A percentile compares a stretch with the other conserved stretches of the same genome.
Conservation (phyloP, 495 filamentous ascomycete species). For the Emericellopsis terricola region DNA sequence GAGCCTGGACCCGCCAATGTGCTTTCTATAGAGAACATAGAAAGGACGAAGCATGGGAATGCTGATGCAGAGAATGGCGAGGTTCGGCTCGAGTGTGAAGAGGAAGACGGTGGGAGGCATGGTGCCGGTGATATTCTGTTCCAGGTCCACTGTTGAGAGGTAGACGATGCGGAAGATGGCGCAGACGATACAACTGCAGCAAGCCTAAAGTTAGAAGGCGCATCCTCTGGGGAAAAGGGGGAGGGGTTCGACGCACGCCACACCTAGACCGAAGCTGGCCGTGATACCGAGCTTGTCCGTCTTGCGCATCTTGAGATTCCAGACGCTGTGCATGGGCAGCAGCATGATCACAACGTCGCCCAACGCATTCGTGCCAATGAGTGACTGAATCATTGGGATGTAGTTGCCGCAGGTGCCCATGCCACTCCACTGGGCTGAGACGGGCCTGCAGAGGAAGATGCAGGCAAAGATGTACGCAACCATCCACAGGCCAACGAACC, state of each 20-base stretch:
- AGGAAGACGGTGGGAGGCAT: constrained; percentile 7
- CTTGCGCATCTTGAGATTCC: constrained; percentile 23
- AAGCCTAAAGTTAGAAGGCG: neutral
- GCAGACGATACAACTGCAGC: neutral
- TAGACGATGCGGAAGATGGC: constrained; percentile 7
- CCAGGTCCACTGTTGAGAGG: constrained; percentile 5
- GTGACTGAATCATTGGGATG: constrained; percentile 14
- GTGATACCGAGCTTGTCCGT: constrained; percentile 29
- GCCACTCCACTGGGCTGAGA: constrained; percentile 8
- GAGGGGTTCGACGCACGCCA: constrained; percentile 22
- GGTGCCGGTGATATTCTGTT: constrained; percentile 7
- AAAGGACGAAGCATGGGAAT: constrained; percentile 8
- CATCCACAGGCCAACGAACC: constrained; percentile 11
- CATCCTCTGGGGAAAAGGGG: neutral
- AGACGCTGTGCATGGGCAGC: constrained; percentile 31
- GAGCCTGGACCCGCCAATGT: neutral
- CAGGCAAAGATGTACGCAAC: constrained; percentile 9
- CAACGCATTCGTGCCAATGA: constrained; percentile 35
- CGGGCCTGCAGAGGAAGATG: constrained; percentile 17
- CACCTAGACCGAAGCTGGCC: constrained; percentile 31
- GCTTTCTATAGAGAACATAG: constrained; percentile 1
- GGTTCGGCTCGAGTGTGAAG: constrained; percentile 6
- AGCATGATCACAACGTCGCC: constrained; percentile 33
- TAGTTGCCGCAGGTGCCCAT: constrained; percentile 1
- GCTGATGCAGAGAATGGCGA: constrained; percentile 6